phyloP scores from a whole-genome alignment of 106 monocot genomes.

The Dendrobium huoshanense region DNA sequence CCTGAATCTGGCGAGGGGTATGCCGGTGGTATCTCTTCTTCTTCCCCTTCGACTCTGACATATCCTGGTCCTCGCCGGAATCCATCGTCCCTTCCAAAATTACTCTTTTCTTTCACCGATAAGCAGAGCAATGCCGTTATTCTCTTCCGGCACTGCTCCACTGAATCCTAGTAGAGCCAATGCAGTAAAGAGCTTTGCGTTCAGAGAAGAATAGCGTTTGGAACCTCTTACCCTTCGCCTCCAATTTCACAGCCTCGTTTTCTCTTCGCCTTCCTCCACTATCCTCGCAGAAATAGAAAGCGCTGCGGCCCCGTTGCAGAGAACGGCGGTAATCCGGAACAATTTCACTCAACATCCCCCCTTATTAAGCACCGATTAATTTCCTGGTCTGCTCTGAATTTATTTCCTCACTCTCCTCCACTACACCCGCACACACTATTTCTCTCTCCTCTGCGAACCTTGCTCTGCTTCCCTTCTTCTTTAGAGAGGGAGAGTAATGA shows the following conservation, averaged over 20 bases:
- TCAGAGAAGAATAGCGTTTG: too few species aligned
- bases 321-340: conserved; percentile 8
- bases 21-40: conserved; percentile 57
- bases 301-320: neutral
- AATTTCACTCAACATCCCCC: conserved; percentile 8
- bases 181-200: too few species aligned
- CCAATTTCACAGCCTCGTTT: neutral
- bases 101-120: neutral
- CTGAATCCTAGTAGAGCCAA: too few species aligned
- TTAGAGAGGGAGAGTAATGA: conserved; percentile 10
- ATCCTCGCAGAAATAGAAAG: conserved; percentile 1
- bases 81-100: conserved; percentile 24
- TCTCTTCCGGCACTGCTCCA: neutral
- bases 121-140: neutral
- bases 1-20: conserved; percentile 63
- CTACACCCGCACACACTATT: neutral
- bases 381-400: conserved; percentile 5
- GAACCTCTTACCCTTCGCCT: neutral
- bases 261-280: neutral
- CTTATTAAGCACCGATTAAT: conserved; percentile 15
- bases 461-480: conserved; percentile 5
- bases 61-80: conserved; percentile 51
- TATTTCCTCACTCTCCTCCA: conserved; percentile 7
- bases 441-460: conserved; percentile 1
- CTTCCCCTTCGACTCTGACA: conserved; percentile 26